Evolutionary conservation across 1,139 yeast species (phyloP), one percentile per base, ranked within the genome.

Genomic region (Hemisphaericaspora subhashii): DNA sequence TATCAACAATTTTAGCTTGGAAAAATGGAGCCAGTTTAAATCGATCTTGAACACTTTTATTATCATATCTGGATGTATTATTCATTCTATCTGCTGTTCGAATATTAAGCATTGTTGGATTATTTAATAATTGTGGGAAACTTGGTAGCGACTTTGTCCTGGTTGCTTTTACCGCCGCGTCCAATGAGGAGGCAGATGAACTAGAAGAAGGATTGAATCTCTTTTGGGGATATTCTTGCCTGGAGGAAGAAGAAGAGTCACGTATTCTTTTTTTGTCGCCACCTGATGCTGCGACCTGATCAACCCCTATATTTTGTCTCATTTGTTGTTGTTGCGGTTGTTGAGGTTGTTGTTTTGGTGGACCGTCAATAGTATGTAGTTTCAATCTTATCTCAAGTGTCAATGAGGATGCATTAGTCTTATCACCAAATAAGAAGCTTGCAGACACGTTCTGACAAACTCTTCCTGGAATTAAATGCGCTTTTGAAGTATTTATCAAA

Each of bases 391-490:
- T 72, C 56, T 84, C 92, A 38, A 84, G 63, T 1, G 89, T 84
- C 44, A 82, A 78, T 5, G 77, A 62, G 1, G 77, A 61, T 13
- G 61, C 49, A 35, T 55, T 66, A 52, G 55, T 44, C 57, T 66
- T 62, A 58, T 72, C 66, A 51, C 80, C 70, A 69, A 70, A 61
- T 58, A 71, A 49, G 39, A 62, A 68, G 39, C 67, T 67, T 4
- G 81, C 84, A 1, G 81, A 74, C 47, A 84, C 71, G 55, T 80
- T 83, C 38, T 83, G 83, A 51, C 89, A 83, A 16, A 84, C 83
- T 44, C 88, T 66, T 1, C 92, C 92, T 0, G 87, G 83, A 12
- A 84, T 68, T 25, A 81, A 57, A 31, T 58, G 58, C 5, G 60
- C 52, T 25, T 62, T 61, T 5, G 62, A 42, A 26, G 62, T 51